phyloP scores from a whole-genome alignment of 1,284 basidiomycete species.

The Ustanciosporium gigantosporum region DNA sequence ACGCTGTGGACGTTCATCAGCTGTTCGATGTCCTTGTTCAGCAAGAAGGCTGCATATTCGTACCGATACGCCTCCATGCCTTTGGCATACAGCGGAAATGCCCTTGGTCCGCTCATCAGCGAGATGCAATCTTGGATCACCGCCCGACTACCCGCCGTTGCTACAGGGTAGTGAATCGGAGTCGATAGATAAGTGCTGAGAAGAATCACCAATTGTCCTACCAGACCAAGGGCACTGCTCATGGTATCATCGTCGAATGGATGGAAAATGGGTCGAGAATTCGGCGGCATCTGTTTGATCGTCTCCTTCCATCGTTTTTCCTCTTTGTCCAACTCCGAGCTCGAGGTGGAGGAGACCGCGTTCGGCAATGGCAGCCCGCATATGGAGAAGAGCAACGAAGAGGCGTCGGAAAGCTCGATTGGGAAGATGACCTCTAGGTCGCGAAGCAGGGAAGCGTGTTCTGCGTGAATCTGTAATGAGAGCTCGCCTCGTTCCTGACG shows the following conservation, averaged over 20 bases:
- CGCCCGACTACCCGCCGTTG: conserved; percentile 50
- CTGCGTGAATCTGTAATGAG: conserved; percentile 10
- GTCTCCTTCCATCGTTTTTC: conserved; percentile 29
- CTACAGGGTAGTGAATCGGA: conserved; percentile 52
- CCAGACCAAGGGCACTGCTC: conserved; percentile 47
- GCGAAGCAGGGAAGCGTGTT: conserved; percentile 41
- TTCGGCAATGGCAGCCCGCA: conserved; percentile 52
- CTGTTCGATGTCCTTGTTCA: conserved; percentile 93
- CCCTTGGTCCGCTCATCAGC: conserved; percentile 54
- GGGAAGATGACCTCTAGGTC: conserved; percentile 56
- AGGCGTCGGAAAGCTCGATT: conserved; percentile 52
- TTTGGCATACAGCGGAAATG: conserved; percentile 79
- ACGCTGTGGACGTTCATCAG: conserved; percentile 52
- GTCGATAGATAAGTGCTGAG: conserved; percentile 49
- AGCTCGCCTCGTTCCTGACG: conserved; percentile 1
- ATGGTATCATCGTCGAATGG: conserved; percentile 43
- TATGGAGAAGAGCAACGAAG: conserved; percentile 55
- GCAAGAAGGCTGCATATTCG: conserved; percentile 93
- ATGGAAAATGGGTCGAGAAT: conserved; percentile 22
- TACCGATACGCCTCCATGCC: conserved; percentile 95
- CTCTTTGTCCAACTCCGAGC: conserved; percentile 13
- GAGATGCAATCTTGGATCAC: conserved; percentile 55
- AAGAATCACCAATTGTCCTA: conserved; percentile 53
- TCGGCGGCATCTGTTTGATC: conserved; percentile 2
- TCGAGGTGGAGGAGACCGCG: conserved; percentile 24